Conservation (phyloP, 176 grass and related monocot species). For the Hordeum vulgare region DNA sequence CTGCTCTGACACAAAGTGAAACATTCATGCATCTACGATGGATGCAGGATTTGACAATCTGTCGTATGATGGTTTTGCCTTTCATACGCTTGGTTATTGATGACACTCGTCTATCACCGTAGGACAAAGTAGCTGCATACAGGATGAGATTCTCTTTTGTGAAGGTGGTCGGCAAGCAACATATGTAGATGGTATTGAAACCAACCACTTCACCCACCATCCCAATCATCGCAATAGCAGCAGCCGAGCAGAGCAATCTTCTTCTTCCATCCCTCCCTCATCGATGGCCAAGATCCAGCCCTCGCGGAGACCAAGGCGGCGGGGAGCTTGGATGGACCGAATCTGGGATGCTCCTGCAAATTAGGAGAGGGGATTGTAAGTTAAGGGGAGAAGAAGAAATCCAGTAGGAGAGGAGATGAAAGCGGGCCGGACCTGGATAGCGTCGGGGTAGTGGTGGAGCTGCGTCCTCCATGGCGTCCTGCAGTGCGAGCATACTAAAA, state of each 20-base stretch:
- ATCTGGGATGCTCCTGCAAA: too few relatives aligned
- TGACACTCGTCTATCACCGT: neutral
- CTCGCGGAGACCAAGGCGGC: too few relatives aligned
- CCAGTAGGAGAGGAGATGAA: too few relatives aligned
- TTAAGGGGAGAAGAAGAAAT: too few relatives aligned
- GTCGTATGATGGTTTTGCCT: neutral
- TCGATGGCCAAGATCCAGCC: conserved; percentile 44
- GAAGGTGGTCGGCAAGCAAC: neutral
- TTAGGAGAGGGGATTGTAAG: too few relatives aligned
- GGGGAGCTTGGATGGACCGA: too few relatives aligned
- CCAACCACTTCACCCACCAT: neutral
- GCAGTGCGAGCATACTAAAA: too few relatives aligned
- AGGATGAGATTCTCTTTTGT: neutral
- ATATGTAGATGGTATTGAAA: conserved; percentile 4
- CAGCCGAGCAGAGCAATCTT: neutral
- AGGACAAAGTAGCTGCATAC: neutral
- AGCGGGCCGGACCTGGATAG: too few relatives aligned
- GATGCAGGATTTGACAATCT: neutral
- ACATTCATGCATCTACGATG: neutral
- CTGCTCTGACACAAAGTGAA: neutral
- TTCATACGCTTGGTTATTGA: neutral
- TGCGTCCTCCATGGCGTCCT: too few relatives aligned
- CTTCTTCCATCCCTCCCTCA: neutral
- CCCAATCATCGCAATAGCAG: neutral
- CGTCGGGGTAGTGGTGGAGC: too few relatives aligned